Evolutionary conservation across 768 basidiomycete genomes (phyloP).

Genomic region (Amanita brunnescens): DNA sequence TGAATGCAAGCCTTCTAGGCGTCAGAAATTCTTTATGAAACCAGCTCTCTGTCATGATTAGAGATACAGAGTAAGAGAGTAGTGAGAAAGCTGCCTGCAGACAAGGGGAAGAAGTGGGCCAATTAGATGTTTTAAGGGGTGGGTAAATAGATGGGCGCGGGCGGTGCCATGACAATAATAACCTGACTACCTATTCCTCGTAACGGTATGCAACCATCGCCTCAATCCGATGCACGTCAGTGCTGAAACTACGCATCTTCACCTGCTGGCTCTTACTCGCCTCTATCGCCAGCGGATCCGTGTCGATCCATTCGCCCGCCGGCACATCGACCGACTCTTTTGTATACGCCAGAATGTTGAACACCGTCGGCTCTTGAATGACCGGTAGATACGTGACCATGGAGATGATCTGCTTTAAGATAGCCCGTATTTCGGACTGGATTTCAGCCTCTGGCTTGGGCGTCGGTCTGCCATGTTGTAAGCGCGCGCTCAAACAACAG

Average conservation of each 20-base stretch:
- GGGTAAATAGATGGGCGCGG: slow-evolving; percentile 14
- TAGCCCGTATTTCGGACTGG: slow-evolving; percentile 94
- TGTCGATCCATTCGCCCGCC: slow-evolving; percentile 92
- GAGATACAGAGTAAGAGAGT: slow-evolving; percentile 14
- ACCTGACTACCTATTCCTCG: slow-evolving; percentile 44
- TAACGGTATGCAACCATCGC: slow-evolving; percentile 98
- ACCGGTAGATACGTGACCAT: slow-evolving; percentile 96
- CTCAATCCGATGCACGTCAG: slow-evolving; percentile 95
- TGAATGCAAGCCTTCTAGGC: slow-evolving; percentile 60
- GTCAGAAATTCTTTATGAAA: slow-evolving; percentile 61
- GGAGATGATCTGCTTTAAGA: slow-evolving; percentile 96
- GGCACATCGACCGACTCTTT: slow-evolving; percentile 88
- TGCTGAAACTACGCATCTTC: slow-evolving; percentile 93
- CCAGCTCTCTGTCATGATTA: slow-evolving; percentile 60
- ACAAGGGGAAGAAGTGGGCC: slow-evolving; percentile 16
- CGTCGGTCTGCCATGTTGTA: slow-evolving; percentile 29
- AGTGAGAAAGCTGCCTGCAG: slow-evolving; percentile 42
- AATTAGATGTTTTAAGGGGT: slow-evolving; percentile 17
- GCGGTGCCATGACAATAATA: slow-evolving; percentile 21
- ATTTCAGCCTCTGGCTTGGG: slow-evolving; percentile 82
- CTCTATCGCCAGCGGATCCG: slow-evolving; percentile 87
- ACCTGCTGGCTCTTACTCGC: slow-evolving; percentile 90
- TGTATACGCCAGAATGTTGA: slow-evolving; percentile 97
- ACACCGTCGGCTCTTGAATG: slow-evolving; percentile 90
- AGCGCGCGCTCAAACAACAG: slow-evolving; percentile 4